Percentiles rank a stretch among this genome's conserved stretches.
Conservation (phyloP, 176 grass and related monocot genomes). For the Melocanna baccifera region DNA sequence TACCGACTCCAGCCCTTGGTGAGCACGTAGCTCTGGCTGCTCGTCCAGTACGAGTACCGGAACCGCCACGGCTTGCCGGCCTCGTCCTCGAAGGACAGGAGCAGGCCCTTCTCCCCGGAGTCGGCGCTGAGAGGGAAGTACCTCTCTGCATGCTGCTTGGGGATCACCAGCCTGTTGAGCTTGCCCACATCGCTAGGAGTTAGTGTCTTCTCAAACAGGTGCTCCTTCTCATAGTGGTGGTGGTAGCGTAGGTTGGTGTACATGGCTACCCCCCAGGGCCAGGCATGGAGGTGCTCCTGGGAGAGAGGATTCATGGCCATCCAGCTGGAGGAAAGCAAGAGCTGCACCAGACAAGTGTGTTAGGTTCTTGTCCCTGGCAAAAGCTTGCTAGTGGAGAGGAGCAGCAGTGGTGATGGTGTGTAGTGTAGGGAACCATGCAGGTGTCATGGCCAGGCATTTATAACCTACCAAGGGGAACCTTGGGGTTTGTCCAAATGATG, state of each 20-base stretch:
- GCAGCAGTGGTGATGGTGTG: constrained; percentile 45
- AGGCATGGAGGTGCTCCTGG: constrained; percentile 52
- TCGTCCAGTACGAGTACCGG: constrained; percentile 96
- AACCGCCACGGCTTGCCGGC: constrained; percentile 76
- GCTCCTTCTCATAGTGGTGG: constrained; percentile 64
- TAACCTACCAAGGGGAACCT: constrained; percentile 65
- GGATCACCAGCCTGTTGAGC: constrained; percentile 91
- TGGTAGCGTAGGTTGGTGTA: constrained; percentile 61
- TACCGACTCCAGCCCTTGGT: constrained; percentile 98
- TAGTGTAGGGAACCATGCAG: constrained; percentile 65
- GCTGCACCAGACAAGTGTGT: neutral
- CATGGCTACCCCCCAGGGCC: constrained; percentile 73
- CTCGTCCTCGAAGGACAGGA: constrained; percentile 84
- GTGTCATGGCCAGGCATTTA: constrained; percentile 76
- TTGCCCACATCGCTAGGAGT: constrained; percentile 89
- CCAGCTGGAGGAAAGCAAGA: constrained; percentile 27
- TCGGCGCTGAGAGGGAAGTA: constrained; percentile 70
- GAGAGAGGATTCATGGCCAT: constrained; percentile 61
- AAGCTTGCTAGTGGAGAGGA: constrained; percentile 43
- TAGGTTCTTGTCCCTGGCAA: constrained; percentile 32
- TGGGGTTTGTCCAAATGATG: constrained; percentile 25
- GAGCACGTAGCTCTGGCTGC: constrained; percentile 97
- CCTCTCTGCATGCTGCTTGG: constrained; percentile 87
- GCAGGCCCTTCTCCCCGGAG: constrained; percentile 71
- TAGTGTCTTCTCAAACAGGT: constrained; percentile 83